These are phyloP conservation scores for Carnegiea gigantea DNA, from an alignment of 179 eudicot species.

Conservation along the genomic window DNA sequence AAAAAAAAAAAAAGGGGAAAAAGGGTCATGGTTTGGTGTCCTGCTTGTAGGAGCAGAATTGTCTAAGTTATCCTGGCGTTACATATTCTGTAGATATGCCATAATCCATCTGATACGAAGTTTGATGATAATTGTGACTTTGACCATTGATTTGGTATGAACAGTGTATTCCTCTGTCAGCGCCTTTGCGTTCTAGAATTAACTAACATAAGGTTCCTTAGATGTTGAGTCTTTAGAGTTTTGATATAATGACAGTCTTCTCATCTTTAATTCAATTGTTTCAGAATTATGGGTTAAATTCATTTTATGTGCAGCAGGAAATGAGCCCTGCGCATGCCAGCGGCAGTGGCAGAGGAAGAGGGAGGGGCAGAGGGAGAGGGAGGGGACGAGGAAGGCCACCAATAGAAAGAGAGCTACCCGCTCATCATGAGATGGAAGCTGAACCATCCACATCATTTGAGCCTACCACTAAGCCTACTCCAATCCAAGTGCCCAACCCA, in stretches of 20 bases:
- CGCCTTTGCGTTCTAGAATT: neutral
- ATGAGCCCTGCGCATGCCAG: constrained; percentile 31
- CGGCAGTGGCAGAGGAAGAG: constrained; percentile 49
- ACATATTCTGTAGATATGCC: neutral
- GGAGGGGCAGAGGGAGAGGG: constrained; percentile 51
- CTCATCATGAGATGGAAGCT: constrained; percentile 35
- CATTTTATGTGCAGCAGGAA: constrained; percentile 31
- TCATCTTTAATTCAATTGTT: neutral
- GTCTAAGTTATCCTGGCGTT: neutral
- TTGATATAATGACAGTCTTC: neutral
- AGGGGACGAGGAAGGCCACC: constrained; percentile 47
- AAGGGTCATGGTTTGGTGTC: neutral
- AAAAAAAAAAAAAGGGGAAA: no score
- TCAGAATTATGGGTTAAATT: neutral
- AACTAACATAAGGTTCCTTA: neutral
- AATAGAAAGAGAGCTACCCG: constrained; percentile 33
- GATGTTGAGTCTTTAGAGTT: neutral
- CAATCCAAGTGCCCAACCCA: constrained; percentile 25
- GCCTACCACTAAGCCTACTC: constrained; percentile 26
- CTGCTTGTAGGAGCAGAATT: neutral
- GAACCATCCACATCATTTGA: constrained; percentile 37
- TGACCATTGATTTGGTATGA: neutral
- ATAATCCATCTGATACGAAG: neutral
- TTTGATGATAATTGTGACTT: neutral
- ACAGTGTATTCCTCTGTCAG: neutral